phyloP scores from a whole-genome alignment of 202 grass and related monocot species.

The Brachypodium distachyon region DNA sequence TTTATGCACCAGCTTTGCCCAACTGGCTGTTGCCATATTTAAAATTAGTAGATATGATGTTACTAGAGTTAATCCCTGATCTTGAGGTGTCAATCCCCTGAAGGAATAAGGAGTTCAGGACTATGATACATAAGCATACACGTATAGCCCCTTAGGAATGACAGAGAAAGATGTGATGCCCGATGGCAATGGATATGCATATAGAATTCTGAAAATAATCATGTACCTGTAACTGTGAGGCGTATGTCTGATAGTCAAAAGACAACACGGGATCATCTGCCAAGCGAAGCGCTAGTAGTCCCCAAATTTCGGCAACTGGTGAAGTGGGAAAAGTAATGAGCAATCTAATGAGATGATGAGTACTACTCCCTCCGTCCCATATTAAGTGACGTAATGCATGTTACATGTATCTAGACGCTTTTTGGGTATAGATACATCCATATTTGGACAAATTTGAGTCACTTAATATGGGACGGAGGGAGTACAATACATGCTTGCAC shows the following conservation, averaged over 20 bases:
- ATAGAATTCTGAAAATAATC: slow-evolving; percentile 9
- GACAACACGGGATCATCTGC: slow-evolving; percentile 76
- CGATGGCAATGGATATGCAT: background rate
- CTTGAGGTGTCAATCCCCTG: background rate
- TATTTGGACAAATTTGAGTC: too few species aligned
- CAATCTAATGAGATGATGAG: background rate
- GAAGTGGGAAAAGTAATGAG: slow-evolving; percentile 24
- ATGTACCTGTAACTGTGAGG: slow-evolving; percentile 65
- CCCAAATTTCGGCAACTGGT: slow-evolving; percentile 88
- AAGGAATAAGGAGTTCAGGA: background rate
- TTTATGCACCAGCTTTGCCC: background rate
- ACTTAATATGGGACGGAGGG: too few species aligned
- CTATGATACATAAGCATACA: background rate
- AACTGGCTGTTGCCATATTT: background rate
- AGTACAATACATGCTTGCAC: slow-evolving; percentile 1
- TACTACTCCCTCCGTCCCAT: too few species aligned
- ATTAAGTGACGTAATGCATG: too few species aligned
- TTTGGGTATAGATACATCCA: too few species aligned
- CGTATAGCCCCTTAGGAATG: background rate
- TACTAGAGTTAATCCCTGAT: background rate
- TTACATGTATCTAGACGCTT: too few species aligned
- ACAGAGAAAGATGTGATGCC: background rate
- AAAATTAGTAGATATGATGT: background rate
- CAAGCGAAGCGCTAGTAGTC: slow-evolving; percentile 64
- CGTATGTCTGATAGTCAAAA: slow-evolving; percentile 80